Conservation (phyloP, 495 filamentous ascomycete genomes). For the Penicillium paxilli region DNA sequence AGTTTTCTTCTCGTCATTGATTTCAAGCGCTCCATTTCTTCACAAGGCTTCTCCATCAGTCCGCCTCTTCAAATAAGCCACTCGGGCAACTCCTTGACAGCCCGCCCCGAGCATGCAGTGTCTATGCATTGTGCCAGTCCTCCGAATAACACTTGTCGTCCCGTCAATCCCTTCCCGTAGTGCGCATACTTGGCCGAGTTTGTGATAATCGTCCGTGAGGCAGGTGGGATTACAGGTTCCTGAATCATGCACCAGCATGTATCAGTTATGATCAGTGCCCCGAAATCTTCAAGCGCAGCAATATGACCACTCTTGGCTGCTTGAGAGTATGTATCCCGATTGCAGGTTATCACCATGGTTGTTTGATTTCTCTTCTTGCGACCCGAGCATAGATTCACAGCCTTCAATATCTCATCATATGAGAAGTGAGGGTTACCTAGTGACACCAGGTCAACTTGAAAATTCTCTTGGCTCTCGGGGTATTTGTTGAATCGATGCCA, state of each 20-base stretch:
- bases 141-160: constrained; percentile 19
- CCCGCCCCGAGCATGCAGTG: constrained; percentile 4
- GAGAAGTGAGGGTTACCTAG: constrained; percentile 38
- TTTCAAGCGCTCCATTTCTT: not conserved
- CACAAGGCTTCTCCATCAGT: not conserved
- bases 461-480: not conserved
- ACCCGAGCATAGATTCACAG: constrained; percentile 10
- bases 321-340: constrained; percentile 14
- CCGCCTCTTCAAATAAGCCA: too few relatives aligned
- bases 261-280: constrained; percentile 29
- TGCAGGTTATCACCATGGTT: constrained; percentile 21
- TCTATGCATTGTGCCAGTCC: constrained; percentile 23
- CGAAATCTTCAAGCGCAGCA: constrained; percentile 16
- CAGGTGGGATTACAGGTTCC: constrained; percentile 21
- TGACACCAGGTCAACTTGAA: constrained; percentile 27
- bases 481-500: constrained; percentile 17
- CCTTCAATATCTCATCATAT: constrained; percentile 16
- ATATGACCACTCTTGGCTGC: constrained; percentile 14
- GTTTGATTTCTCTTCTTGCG: constrained; percentile 9
- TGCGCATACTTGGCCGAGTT: constrained; percentile 34
- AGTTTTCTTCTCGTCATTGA: too few relatives aligned
- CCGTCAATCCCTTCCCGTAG: constrained; percentile 22
- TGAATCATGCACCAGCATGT: constrained; percentile 34
- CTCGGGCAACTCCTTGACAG: not conserved
- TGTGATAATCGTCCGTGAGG: constrained; percentile 19